These are phyloP conservation scores for Quercus engelmannii DNA, from an alignment of 306 rosid species.

Conservation along the genomic window DNA sequence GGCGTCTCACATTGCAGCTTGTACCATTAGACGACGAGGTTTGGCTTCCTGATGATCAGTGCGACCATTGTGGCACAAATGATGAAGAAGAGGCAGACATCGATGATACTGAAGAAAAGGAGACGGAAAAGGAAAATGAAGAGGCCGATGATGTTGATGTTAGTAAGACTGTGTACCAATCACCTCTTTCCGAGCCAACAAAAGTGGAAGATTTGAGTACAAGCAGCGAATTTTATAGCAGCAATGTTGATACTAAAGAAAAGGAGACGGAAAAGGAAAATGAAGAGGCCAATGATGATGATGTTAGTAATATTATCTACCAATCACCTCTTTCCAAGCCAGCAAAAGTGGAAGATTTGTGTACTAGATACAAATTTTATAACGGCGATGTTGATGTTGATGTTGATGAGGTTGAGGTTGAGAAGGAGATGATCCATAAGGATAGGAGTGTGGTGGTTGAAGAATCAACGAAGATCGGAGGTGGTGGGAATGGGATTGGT, in stretches of 20 bases:
- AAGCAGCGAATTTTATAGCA: fast-evolving
- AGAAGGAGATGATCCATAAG: background rate
- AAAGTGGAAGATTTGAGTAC: too few species aligned
- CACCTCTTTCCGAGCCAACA: fast-evolving
- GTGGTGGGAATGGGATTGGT: background rate
- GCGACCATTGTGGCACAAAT: background rate
- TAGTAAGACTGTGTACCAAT: too few species aligned
- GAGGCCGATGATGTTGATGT: too few species aligned
- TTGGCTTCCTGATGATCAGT: too few species aligned
- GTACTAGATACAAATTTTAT: too few species aligned
- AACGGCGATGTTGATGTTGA: background rate
- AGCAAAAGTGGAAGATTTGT: too few species aligned
- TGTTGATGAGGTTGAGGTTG: background rate
- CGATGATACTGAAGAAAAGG: background rate
- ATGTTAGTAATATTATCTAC: too few species aligned
- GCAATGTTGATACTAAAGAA: too few species aligned
- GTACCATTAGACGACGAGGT: constrained; percentile 37
- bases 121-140: background rate
- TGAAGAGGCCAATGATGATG: too few species aligned
- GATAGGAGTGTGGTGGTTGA: background rate
- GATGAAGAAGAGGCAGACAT: background rate
- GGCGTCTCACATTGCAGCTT: constrained; percentile 67
- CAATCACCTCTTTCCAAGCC: too few species aligned
- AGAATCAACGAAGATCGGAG: background rate
- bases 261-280: too few species aligned